Evolutionary conservation across 768 basidiomycete genomes (phyloP), one percentile per base, ranked within the genome.

Genomic region (Boletus rex-veris): DNA sequence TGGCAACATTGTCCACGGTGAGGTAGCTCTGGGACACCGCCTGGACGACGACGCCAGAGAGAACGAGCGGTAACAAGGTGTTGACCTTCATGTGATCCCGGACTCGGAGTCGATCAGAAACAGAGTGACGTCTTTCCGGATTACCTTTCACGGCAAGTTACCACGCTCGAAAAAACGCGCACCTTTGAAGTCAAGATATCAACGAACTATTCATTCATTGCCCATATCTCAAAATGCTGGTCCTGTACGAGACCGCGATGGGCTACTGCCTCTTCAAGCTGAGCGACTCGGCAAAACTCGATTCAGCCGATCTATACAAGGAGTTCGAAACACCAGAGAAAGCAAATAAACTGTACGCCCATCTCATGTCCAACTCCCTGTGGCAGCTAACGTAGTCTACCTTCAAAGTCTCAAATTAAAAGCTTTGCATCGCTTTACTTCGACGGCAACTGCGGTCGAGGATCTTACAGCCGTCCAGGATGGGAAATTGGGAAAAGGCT

Each of bases 261-360:
- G 93, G 96, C 73, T 98, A 93, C 79, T 94, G 92, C 78, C 88
- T 99, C 50, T 98, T 99, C 86, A 97, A 97, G 74, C 80, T 96
- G 59, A 86, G 87, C 49, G 88, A 93, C 74, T 78, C 90, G 38
- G 89, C 88, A 51, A 97, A 95, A 77, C 76, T 96, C 49, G 83
- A 86, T 67, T 87, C 83, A 60, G 86, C 87, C 52, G 86, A 97
- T 73, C 73, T 98, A 45, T 90, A 87, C 82, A 85, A 88, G 75
- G 90, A 95, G 72, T 98, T 98, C 65, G 85, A 94, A 74, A 90
- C 85, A 45, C 92, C 95, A 40, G 93, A 96, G 74, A 80, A 78
- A 66, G 95, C 97, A 50, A 93, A 84, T 74, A 92, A 88, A 77
- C 75, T 97, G 96, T 97, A 71, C 69, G 92, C 77, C 38, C 42